Conservation (phyloP, 345 rosid genomes). For the Populus ilicifolia region DNA sequence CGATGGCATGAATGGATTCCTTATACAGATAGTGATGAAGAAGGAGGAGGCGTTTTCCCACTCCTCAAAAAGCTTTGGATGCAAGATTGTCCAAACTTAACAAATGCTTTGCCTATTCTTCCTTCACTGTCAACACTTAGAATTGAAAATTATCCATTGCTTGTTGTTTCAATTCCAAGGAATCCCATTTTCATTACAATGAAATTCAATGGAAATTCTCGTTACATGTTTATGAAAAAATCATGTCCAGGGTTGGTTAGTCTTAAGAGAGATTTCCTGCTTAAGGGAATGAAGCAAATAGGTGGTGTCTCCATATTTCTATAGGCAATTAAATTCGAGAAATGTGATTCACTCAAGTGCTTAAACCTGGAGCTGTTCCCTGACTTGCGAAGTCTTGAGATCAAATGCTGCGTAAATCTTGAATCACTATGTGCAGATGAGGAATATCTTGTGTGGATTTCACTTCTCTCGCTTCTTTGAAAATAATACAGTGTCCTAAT, state of each 20-base stretch:
- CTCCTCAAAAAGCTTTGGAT: constrained; percentile 33
- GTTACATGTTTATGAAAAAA: background rate
- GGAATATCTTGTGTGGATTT: too few relatives aligned
- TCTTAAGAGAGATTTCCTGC: too few relatives aligned
- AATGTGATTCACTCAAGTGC: too few relatives aligned
- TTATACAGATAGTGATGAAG: background rate
- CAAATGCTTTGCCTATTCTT: constrained; percentile 25
- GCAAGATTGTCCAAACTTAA: constrained; percentile 25
- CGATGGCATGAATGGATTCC: constrained; percentile 31
- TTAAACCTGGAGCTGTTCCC: too few relatives aligned
- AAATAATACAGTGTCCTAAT: too few relatives aligned
- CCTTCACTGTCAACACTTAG: constrained; percentile 28
- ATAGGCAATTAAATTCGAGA: too few relatives aligned
- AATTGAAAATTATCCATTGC: constrained; percentile 19
- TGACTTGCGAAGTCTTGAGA: too few relatives aligned
- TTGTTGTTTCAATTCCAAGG: background rate
- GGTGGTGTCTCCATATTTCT: too few relatives aligned
- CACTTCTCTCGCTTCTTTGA: too few relatives aligned
- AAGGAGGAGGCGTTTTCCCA: constrained; percentile 18
- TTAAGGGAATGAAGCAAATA: too few relatives aligned
- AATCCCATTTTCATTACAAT: background rate
- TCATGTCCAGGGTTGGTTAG: background rate
- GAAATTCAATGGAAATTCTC: background rate
- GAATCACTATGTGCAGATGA: too few relatives aligned
- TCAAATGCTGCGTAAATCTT: too few relatives aligned